Percentiles rank a stretch among this genome's conserved stretches.
Conservation (phyloP, 1,284 basidiomycete genomes). For the Stygiomarasmius scandens region DNA sequence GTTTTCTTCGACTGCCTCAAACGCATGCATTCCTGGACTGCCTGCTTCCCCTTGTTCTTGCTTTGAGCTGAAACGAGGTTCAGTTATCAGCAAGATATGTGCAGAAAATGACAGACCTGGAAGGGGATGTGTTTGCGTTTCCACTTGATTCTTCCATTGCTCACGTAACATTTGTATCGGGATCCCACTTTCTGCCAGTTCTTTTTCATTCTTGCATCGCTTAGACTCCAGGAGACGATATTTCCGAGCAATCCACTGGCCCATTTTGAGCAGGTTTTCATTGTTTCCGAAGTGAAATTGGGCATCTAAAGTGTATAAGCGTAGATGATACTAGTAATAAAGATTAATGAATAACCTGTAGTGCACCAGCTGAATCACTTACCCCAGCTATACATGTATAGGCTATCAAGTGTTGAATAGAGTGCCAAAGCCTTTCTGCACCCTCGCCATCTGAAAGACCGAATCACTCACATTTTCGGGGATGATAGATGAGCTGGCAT, state of each 20-base stretch:
- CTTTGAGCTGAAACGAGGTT: background rate
- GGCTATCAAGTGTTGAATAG: slow-evolving; percentile 23
- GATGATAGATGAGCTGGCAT: slow-evolving; percentile 25
- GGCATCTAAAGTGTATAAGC: slow-evolving; percentile 24
- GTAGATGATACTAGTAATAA: slow-evolving; percentile 22
- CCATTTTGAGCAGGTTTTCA: slow-evolving; percentile 12
- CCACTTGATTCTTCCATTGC: slow-evolving; percentile 22
- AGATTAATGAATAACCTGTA: slow-evolving; percentile 9
- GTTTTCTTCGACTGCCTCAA: background rate
- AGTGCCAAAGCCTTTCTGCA: slow-evolving; percentile 26
- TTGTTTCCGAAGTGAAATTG: slow-evolving; percentile 25
- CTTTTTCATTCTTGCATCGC: slow-evolving; percentile 4
- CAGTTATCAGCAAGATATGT: background rate
- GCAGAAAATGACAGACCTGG: slow-evolving; percentile 12
- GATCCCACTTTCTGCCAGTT: background rate
- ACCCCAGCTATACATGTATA: slow-evolving; percentile 29
- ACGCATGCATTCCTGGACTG: slow-evolving; percentile 1
- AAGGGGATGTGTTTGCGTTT: slow-evolving; percentile 16
- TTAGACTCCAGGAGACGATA: slow-evolving; percentile 9
- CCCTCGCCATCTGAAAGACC: slow-evolving; percentile 28
- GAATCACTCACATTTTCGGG: slow-evolving; percentile 21
- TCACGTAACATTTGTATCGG: slow-evolving; percentile 7
- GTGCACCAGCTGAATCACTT: slow-evolving; percentile 21
- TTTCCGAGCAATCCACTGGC: slow-evolving; percentile 18
- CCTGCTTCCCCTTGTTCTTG: background rate